These are phyloP conservation scores for Lepiota brunneoincarnata DNA, from an alignment of 768 basidiomycete species.

Conservation along the genomic window DNA sequence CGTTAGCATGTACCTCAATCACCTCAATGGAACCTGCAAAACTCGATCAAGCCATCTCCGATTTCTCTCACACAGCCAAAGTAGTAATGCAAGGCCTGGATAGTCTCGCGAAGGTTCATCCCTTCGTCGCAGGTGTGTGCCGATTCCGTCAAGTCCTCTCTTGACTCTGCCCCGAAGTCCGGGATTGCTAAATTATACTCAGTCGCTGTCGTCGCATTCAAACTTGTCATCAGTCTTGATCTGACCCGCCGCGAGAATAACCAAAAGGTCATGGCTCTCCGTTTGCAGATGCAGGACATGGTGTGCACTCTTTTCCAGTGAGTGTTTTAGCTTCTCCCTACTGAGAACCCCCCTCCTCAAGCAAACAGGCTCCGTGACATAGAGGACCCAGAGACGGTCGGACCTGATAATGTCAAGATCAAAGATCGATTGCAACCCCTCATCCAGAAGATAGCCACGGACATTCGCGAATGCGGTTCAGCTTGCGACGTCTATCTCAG, in stretches of 20 bases:
- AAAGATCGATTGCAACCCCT: conserved; percentile 28
- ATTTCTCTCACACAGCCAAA: conserved; percentile 26
- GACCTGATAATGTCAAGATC: conserved; percentile 29
- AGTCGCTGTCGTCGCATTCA: conserved; percentile 51
- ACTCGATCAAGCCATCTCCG: conserved; percentile 22
- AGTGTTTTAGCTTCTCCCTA: conserved; percentile 15
- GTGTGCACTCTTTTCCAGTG: conserved; percentile 47
- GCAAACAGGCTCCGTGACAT: conserved; percentile 27
- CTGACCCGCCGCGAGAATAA: conserved; percentile 49
- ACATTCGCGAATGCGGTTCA: conserved; percentile 42
- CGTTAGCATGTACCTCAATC: no score
- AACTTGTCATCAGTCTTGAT: conserved; percentile 45
- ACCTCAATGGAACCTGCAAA: no score
- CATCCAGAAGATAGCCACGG: conserved; percentile 28
- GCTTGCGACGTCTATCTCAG: conserved; percentile 45
- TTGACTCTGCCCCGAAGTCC: background rate
- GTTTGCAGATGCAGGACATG: conserved; percentile 49
- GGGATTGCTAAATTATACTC: background rate
- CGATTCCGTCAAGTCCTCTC: no score
- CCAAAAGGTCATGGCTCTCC: conserved; percentile 42
- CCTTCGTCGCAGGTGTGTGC: conserved; percentile 34
- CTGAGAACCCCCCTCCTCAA: background rate
- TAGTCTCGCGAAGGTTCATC: conserved; percentile 32
- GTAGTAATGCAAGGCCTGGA: conserved; percentile 29
- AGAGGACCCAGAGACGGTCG: conserved; percentile 20